phyloP scores from a whole-genome alignment of 1,139 yeast genomes.

The Geotrichum phurueaensis region DNA sequence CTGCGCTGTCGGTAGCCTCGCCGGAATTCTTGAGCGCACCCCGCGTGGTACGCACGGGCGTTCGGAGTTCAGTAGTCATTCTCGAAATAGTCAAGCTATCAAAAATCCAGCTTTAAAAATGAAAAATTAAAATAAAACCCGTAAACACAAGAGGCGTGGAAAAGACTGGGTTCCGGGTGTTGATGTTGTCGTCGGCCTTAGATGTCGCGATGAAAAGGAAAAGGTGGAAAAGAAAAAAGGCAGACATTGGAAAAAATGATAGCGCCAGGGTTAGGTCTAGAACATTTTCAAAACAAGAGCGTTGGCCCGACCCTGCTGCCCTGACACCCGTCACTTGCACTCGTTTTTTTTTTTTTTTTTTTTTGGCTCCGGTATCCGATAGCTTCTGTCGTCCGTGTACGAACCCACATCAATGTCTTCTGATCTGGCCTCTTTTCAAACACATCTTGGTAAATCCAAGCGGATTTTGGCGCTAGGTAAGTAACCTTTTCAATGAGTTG shows the following conservation, averaged over 20 bases:
- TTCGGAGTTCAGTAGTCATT: neutral
- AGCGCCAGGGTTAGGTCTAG: neutral
- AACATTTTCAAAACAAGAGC: neutral
- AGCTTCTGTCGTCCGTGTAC: neutral
- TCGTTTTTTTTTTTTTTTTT: no score
- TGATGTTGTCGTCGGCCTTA: slow-evolving; percentile 1
- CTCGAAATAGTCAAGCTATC: neutral
- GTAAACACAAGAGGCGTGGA: neutral
- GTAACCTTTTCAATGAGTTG: slow-evolving; percentile 7
- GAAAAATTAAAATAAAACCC: neutral
- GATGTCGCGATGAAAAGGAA: neutral
- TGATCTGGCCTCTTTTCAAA: slow-evolving; percentile 49
- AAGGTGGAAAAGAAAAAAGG: neutral
- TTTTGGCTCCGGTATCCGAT: neutral
- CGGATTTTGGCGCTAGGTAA: slow-evolving; percentile 56
- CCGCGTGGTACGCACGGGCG: slow-evolving; percentile 9
- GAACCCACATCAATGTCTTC: slow-evolving; percentile 10
- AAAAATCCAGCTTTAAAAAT: neutral
- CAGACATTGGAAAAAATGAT: neutral
- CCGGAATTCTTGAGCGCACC: slow-evolving; percentile 5
- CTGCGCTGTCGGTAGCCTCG: slow-evolving; percentile 1
- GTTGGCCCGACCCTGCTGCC: neutral
- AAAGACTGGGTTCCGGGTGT: neutral
- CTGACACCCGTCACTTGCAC: neutral
- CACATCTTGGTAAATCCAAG: slow-evolving; percentile 45